phyloP scores from a whole-genome alignment of 257 asterid genomes.

The Nicotiana paniculata region DNA sequence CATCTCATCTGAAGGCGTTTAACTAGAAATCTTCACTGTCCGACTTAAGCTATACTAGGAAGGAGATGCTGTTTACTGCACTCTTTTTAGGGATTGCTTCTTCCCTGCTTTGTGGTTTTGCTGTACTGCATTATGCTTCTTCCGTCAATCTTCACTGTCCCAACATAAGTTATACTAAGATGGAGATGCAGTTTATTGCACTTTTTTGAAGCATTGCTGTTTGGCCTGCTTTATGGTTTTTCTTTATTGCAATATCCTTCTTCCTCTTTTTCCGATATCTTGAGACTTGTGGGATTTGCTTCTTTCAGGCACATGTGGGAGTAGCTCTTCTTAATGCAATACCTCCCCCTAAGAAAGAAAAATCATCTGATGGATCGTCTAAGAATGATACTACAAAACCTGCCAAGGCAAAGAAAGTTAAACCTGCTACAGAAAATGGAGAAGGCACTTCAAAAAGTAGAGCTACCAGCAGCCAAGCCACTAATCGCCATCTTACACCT shows the following conservation, averaged over 20 bases:
- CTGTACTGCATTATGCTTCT: neutral
- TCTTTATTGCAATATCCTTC: neutral
- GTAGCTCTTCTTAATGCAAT: conserved; percentile 91
- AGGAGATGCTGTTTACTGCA: neutral
- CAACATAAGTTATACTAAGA: neutral
- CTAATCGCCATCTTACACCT: conserved; percentile 65
- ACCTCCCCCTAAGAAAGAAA: conserved; percentile 48
- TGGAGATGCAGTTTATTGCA: neutral
- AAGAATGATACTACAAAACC: conserved; percentile 54
- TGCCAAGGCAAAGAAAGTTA: conserved; percentile 52
- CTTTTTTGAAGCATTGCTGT: neutral
- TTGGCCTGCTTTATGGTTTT: neutral
- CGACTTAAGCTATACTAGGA: neutral
- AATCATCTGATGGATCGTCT: conserved; percentile 50
- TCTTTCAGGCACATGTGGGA: conserved; percentile 81
- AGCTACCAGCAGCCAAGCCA: conserved; percentile 43
- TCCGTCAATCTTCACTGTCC: neutral
- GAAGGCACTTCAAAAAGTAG: conserved; percentile 45
- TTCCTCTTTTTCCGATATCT: neutral
- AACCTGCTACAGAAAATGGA: conserved; percentile 35
- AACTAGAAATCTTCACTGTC: neutral
- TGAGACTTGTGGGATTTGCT: conserved; percentile 5
- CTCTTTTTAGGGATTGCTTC: neutral
- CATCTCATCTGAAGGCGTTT: neutral
- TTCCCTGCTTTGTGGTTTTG: neutral